Conservation (phyloP, 1,139 yeast genomes). For the Hyphopichia wangnamkhiaoensis region DNA sequence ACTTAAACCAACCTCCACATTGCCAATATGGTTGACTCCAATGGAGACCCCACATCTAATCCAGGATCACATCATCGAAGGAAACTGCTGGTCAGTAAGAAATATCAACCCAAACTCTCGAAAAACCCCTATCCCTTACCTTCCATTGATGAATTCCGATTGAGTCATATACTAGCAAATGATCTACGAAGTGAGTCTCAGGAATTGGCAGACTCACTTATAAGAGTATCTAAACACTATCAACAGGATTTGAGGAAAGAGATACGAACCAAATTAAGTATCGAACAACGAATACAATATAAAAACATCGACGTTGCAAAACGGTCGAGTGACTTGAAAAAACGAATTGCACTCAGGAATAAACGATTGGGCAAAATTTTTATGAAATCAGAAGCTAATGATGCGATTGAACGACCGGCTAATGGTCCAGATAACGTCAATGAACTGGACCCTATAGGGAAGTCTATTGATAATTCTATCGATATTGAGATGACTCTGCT, state of each 20-base stretch:
- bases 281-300: conserved; percentile 40
- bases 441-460: conserved; percentile 2
- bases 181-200: conserved; percentile 32
- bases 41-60: background rate
- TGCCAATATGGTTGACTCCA: background rate
- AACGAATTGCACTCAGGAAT: conserved; percentile 18
- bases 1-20: too few species aligned
- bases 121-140: conserved; percentile 25
- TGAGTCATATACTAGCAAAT: conserved; percentile 36
- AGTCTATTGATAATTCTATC: conserved; percentile 3
- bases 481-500: conserved; percentile 7
- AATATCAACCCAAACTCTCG: conserved; percentile 16
- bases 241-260: conserved; percentile 42
- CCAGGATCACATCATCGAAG: background rate
- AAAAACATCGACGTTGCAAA: conserved; percentile 36
- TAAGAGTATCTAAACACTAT: conserved; percentile 36
- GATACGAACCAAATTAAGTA: conserved; percentile 33
- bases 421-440: background rate
- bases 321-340: conserved; percentile 22
- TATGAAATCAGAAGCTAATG: background rate
- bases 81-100: conserved; percentile 6
- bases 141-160: conserved; percentile 37
- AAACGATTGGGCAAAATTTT: conserved; percentile 20
- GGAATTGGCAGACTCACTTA: conserved; percentile 33
- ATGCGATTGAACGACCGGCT: background rate